Base-by-base conservation (phyloP, 768 basidiomycete species). In the Thelephora aurantiotincta region DNA sequence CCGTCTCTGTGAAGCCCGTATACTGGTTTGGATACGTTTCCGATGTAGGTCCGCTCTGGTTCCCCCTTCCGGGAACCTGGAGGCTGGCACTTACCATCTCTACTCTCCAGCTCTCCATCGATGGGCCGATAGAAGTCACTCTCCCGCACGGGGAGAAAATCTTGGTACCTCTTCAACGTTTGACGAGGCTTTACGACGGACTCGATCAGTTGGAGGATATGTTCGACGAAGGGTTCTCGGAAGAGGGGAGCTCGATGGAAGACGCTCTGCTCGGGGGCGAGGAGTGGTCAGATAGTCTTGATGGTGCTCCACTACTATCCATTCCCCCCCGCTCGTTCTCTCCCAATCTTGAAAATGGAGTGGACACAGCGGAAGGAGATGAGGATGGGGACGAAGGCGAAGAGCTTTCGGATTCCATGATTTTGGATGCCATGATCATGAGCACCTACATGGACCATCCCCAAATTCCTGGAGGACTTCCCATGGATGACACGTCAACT, bases 21-120 rank as follows among this genome's bases (percentile, higher is more conserved):
- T 65, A 70, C 41, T 97, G 92, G 92, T 78, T 87, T 47, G 92
- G 92, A 19, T 88, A 94, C 66, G 90, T 96, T 14, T 75, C 73
- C 26, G 75, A 72, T 60, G 90, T 78, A 63, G 44, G 77, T 62
- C 16, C 16, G 20, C 14, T 5, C 51, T 44, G 7, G 14, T 22
- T 49, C 22, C 33, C 12, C 16, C 9, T 30, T 30, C 9, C 26
- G 26, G 26, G 26, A 30, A 14, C 12, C 36, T 41, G 38, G 22
- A 41, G 22, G 14, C 22, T n/a, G 16, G 38, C 9, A 41, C 22
- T 41, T 16, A 16, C 14, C 38, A 41, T 14, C 18, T 18, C 22
- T 37, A 14, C 19, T 16, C 43, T 34, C 7, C 51, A 89, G 86
- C 69, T 90, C n/a, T 69, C 74, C 45, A 65, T 82, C 23, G 80